Evolutionary conservation across 83 land plant species (phyloP).

Genomic region (Larix sibirica): DNA sequence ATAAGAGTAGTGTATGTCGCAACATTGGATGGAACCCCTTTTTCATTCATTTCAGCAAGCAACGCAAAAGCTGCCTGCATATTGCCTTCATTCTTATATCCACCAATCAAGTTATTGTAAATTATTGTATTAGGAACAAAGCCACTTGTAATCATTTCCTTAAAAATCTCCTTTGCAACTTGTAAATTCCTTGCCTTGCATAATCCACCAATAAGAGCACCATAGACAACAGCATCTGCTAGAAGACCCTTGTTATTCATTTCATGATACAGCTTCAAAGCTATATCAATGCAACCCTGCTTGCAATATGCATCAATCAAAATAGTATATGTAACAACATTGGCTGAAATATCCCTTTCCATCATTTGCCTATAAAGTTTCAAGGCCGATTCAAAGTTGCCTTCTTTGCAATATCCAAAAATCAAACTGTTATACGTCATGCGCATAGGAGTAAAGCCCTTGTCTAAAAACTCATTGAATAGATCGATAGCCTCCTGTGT

Average conservation of each 20-base stretch:
- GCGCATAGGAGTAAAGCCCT: constrained; percentile 36
- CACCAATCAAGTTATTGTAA: constrained; percentile 47
- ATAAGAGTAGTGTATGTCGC: constrained; percentile 48
- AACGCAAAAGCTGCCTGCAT: constrained; percentile 40
- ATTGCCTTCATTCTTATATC: constrained; percentile 30
- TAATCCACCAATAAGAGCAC: constrained; percentile 46
- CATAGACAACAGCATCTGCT: constrained; percentile 38
- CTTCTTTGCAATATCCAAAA: constrained; percentile 44
- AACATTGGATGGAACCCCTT: constrained; percentile 41
- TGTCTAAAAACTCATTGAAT: constrained; percentile 21
- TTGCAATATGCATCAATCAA: constrained; percentile 56
- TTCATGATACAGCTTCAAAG: constrained; percentile 32
- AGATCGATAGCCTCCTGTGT: constrained; percentile 25
- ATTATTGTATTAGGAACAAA: constrained; percentile 32
- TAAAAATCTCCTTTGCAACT: constrained; percentile 32
- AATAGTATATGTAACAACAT: constrained; percentile 46
- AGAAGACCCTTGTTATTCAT: constrained; percentile 29
- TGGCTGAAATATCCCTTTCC: constrained; percentile 32
- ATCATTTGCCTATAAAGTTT: constrained; percentile 31
- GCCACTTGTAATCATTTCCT: constrained; percentile 36
- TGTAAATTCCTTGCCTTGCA: constrained; percentile 40
- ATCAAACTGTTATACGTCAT: constrained; percentile 51
- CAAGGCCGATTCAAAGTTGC: constrained; percentile 28
- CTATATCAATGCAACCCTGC: constrained; percentile 28
- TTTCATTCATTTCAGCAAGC: constrained; percentile 37